Conservation (phyloP, 352 stramenopile species). For the Plasmopara halstedii region DNA sequence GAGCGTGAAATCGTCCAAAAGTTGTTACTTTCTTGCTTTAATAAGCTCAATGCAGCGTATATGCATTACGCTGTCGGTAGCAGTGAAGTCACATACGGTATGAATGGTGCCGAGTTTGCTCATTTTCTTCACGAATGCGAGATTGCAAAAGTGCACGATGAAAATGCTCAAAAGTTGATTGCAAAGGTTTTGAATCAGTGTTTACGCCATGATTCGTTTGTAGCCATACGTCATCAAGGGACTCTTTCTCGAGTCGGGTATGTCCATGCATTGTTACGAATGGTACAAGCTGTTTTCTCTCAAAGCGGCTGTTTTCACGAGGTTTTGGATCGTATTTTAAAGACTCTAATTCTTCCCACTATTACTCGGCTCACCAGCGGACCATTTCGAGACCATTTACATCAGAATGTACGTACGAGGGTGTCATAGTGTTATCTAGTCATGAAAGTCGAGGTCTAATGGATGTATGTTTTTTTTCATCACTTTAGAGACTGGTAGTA, state of each 20-base stretch:
- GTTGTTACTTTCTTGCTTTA: conserved; percentile 47
- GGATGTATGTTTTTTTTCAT: background rate
- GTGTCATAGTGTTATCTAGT: background rate
- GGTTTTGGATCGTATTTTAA: conserved; percentile 38
- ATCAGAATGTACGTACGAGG: conserved; percentile 48
- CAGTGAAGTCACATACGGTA: conserved; percentile 53
- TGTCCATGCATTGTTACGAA: conserved; percentile 49
- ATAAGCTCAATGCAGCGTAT: conserved; percentile 45
- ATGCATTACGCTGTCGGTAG: conserved; percentile 74
- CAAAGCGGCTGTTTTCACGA: conserved; percentile 11
- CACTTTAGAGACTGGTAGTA: conserved; percentile 52
- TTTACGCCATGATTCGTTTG: conserved; percentile 29
- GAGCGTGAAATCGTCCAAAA: conserved; percentile 45
- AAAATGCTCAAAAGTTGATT: conserved; percentile 39
- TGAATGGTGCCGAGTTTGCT: conserved; percentile 52
- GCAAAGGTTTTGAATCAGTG: conserved; percentile 20
- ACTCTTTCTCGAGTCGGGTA: conserved; percentile 64
- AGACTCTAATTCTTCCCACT: conserved; percentile 36
- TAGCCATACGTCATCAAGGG: conserved; percentile 42
- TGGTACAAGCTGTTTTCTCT: conserved; percentile 17
- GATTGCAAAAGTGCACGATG: conserved; percentile 29
- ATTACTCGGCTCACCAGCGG: conserved; percentile 53
- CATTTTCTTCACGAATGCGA: conserved; percentile 76
- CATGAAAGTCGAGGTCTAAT: background rate
- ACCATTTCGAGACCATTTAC: conserved; percentile 65